Evolutionary conservation across 2,329 filamentous ascomycete species (phyloP).

Genomic region (Aspergillus hiratsukae): DNA sequence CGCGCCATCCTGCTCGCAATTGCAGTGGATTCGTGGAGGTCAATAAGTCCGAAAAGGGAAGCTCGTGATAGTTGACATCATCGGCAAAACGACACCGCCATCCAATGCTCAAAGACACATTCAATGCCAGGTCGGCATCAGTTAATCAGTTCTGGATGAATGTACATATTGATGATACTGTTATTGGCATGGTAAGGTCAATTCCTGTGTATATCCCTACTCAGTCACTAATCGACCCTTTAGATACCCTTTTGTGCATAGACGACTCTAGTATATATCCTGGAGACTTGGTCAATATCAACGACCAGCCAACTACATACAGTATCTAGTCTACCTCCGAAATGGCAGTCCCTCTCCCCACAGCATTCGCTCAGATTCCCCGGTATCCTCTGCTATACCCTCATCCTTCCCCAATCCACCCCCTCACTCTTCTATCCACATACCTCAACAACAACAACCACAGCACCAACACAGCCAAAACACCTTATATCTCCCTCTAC

Average conservation of each 20-base stretch:
- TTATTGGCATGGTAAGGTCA: neutral
- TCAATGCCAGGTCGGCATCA: neutral
- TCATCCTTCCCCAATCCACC: slow-evolving; percentile 29
- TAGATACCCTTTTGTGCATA: neutral
- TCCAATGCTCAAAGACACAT: neutral
- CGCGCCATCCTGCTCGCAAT: slow-evolving; percentile 5
- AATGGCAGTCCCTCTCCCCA: slow-evolving; percentile 19
- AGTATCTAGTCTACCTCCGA: neutral
- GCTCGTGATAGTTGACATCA: slow-evolving; percentile 3
- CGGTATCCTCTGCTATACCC: slow-evolving; percentile 27
- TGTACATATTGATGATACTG: neutral
- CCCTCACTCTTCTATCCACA: slow-evolving; percentile 19
- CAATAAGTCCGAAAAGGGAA: neutral
- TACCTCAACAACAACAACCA: slow-evolving; percentile 5
- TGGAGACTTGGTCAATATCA: neutral
- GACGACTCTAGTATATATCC: neutral
- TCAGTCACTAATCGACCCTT: neutral
- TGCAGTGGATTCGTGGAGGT: slow-evolving; percentile 14
- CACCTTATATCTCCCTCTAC: slow-evolving; percentile 22
- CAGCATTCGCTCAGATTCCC: slow-evolving; percentile 23
- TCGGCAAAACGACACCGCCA: slow-evolving; percentile 5
- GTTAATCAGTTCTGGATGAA: neutral
- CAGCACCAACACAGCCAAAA: neutral
- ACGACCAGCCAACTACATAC: neutral
- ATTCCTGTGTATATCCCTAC: neutral